phyloP scores from a whole-genome alignment of 2,329 filamentous ascomycete species.

The Rhynchosporium agropyri region DNA sequence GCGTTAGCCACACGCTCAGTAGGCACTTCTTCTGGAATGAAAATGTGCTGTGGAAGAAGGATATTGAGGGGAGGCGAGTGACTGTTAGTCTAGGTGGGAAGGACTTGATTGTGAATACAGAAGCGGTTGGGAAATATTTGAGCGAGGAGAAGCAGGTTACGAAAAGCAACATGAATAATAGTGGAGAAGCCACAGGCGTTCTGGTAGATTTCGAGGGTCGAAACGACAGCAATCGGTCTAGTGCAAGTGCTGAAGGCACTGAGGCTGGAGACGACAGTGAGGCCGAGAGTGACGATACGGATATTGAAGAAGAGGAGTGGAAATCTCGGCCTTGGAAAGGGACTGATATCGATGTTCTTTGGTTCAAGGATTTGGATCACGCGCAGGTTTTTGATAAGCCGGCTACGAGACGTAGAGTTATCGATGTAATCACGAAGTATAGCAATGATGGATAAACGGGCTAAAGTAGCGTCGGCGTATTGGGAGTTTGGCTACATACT shows the following conservation, averaged over 20 bases:
- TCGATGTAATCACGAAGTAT: conserved; percentile 41
- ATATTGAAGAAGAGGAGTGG: conserved; percentile 36
- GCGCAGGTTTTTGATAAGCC: conserved; percentile 54
- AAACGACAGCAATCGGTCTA: conserved; percentile 9
- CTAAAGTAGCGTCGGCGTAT: background rate
- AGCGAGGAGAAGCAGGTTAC: conserved; percentile 31
- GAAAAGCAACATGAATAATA: conserved; percentile 20
- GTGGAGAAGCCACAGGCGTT: conserved; percentile 20
- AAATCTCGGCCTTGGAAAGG: conserved; percentile 41
- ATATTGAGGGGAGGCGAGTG: conserved; percentile 48
- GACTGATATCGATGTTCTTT: conserved; percentile 51
- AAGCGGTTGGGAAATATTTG: conserved; percentile 55
- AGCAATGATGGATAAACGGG: conserved; percentile 33
- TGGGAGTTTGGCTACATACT: background rate
- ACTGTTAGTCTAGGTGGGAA: conserved; percentile 54
- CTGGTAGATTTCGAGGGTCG: conserved; percentile 30
- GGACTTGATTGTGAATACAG: conserved; percentile 59
- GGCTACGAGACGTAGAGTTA: conserved; percentile 41
- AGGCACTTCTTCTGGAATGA: conserved; percentile 64
- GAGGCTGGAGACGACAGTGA: conserved; percentile 30
- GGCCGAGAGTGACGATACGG: conserved; percentile 24
- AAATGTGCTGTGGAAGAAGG: conserved; percentile 62
- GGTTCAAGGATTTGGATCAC: conserved; percentile 59
- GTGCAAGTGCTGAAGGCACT: conserved; percentile 32
- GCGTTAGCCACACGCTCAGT: conserved; percentile 58